Percentiles rank a stretch among this genome's conserved stretches.
Conservation (phyloP, 169 alveolate genomes). For the Plasmodium fragile region DNA sequence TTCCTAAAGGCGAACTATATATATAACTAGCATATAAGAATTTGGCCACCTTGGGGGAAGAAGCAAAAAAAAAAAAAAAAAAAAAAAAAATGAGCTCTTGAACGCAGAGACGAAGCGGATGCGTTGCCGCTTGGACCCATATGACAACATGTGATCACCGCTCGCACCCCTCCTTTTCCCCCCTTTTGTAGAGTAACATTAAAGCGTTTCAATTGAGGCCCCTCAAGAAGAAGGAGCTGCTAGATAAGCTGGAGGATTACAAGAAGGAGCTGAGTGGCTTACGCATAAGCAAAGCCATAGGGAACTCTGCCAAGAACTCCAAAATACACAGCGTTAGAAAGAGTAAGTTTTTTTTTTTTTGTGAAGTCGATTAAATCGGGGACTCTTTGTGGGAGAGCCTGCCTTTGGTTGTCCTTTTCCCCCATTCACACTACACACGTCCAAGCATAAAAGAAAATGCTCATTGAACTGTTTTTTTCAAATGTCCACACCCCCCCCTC, state of each 20-base stretch:
- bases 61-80: background rate
- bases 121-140: background rate
- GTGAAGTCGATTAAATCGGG: background rate
- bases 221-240: conserved; percentile 88
- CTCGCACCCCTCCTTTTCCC: background rate
- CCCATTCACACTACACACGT: background rate
- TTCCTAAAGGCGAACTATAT: background rate
- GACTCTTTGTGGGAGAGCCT: background rate
- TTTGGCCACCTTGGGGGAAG: background rate
- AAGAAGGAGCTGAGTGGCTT: conserved; percentile 91
- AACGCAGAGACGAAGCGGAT: background rate
- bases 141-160: background rate
- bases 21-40: background rate
- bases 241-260: conserved; percentile 89
- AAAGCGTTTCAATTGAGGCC: conserved; percentile 89
- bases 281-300: conserved; percentile 92
- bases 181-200: conserved; percentile 79
- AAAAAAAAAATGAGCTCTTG: background rate
- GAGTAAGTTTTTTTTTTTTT: conserved; percentile 21
- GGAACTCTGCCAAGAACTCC: conserved; percentile 91
- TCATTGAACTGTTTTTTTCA: background rate
- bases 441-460: background rate
- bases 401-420: background rate
- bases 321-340: conserved; percentile 91
- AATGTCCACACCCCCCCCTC: no score